Evolutionary conservation across 441 rosid species (phyloP).

Genomic region (Gossypium gossypioides): DNA sequence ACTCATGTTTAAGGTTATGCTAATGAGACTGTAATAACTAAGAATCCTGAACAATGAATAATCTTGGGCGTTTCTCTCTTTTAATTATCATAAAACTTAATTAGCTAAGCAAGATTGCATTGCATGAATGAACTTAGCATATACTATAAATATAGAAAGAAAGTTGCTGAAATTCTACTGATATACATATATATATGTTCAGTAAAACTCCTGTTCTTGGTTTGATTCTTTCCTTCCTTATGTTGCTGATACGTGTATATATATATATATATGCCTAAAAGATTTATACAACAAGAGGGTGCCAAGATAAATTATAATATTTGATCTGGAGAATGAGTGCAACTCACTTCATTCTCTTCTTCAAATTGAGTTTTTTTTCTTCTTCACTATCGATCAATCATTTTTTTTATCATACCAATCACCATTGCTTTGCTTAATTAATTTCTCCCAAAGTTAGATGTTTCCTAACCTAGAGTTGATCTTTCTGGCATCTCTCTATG

Average conservation of each 20-base stretch:
- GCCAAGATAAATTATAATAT: not conserved
- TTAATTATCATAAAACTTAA: too few relatives aligned
- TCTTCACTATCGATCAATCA: not conserved
- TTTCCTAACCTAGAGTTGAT: not conserved
- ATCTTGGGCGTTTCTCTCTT: too few relatives aligned
- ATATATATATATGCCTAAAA: not conserved
- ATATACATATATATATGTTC: not conserved
- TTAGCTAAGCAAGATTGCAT: too few relatives aligned
- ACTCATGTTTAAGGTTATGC: too few relatives aligned
- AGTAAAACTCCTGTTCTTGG: not conserved
- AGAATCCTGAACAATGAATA: too few relatives aligned
- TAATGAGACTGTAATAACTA: too few relatives aligned
- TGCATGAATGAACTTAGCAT: not conserved
- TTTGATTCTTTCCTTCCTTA: slow-evolving; percentile 3
- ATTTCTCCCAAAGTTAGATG: not conserved
- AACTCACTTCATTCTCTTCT: slow-evolving; percentile 34
- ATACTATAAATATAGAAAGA: not conserved
- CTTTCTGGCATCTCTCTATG: not conserved
- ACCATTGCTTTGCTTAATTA: not conserved
- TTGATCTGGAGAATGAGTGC: slow-evolving; percentile 22
- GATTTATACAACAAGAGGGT: not conserved
- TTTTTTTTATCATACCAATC: not conserved
- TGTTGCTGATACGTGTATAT: not conserved
- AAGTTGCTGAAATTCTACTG: not conserved
- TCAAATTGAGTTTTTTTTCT: slow-evolving; percentile 12